Conservation (phyloP, 352 stramenopile species). For the Phytophthora aleatoria region DNA sequence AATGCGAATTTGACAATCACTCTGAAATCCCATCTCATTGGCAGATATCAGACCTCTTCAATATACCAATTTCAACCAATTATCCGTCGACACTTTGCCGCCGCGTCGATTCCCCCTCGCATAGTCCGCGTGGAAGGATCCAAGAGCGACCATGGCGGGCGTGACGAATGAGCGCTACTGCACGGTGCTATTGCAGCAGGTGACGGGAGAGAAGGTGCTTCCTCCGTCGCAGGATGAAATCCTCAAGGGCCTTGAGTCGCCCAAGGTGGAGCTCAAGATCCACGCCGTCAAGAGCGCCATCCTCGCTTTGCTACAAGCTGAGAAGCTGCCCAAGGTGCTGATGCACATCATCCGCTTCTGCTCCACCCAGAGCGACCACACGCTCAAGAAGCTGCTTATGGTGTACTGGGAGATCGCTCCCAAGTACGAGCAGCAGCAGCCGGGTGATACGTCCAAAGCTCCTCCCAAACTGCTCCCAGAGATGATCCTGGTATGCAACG, state of each 20-base stretch:
- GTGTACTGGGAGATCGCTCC: constrained; percentile 99
- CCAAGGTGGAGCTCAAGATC: constrained; percentile 96
- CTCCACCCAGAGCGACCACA: constrained; percentile 99
- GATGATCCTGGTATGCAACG: constrained; percentile 99
- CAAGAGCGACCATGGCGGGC: constrained; percentile 41
- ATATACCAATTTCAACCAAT: constrained; percentile 32
- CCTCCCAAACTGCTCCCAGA: constrained; percentile 97
- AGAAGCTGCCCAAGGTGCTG: constrained; percentile 97
- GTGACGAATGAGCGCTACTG: constrained; percentile 90
- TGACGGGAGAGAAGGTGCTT: constrained; percentile 61
- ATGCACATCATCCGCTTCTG: constrained; percentile 99
- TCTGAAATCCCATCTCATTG: constrained; percentile 1
- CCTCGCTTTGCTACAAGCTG: constrained; percentile 97
- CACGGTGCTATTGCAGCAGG: constrained; percentile 79
- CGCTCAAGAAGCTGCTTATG: constrained; percentile 99
- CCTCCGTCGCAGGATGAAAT: constrained; percentile 95
- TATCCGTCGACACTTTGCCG: constrained; percentile 12
- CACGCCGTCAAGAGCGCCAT: constrained; percentile 98
- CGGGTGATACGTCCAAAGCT: constrained; percentile 33
- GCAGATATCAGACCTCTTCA: constrained; percentile 18
- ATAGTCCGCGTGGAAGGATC: constrained; percentile 37
- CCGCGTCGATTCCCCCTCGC: constrained; percentile 10
- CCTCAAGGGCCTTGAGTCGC: constrained; percentile 96
- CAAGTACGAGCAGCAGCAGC: constrained; percentile 93
- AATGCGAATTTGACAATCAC: constrained; percentile 17